Conservation (phyloP, 2,329 filamentous ascomycete species). For the Fusarium succisae region DNA sequence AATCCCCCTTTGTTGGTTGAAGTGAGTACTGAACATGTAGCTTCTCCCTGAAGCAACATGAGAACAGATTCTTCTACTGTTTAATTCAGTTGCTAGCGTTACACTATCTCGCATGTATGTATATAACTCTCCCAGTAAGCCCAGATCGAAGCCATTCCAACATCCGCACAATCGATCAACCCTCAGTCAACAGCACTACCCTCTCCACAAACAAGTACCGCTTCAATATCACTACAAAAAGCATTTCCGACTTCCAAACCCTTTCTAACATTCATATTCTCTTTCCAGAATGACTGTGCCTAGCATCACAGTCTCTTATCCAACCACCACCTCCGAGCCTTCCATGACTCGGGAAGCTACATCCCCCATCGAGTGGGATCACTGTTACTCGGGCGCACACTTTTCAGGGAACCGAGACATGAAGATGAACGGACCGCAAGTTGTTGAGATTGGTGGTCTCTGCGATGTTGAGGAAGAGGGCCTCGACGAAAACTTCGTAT, state of each 20-base stretch:
- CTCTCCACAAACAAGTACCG: not conserved
- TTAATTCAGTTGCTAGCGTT: fast-evolving
- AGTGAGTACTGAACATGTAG: not conserved
- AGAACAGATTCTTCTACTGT: not conserved
- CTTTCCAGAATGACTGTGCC: not conserved
- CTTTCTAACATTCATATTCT: too few relatives aligned
- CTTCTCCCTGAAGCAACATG: not conserved
- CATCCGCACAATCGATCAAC: not conserved
- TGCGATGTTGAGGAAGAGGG: not conserved
- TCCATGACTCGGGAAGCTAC: not conserved
- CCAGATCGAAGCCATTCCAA: not conserved
- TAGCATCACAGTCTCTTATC: not conserved
- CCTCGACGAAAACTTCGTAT: not conserved
- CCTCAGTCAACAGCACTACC: not conserved
- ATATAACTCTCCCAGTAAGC: not conserved
- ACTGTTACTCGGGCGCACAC: not conserved
- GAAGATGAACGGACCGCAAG: not conserved
- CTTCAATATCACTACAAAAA: not conserved
- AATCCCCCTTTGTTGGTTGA: not conserved
- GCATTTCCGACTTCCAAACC: not conserved
- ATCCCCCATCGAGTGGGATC: not conserved
- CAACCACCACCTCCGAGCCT: not conserved
- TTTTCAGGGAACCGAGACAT: not conserved
- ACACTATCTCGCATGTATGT: not conserved
- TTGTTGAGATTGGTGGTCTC: fast-evolving